Conservation (phyloP, 805 yeast species). For the Ogataea polymorpha region DNA sequence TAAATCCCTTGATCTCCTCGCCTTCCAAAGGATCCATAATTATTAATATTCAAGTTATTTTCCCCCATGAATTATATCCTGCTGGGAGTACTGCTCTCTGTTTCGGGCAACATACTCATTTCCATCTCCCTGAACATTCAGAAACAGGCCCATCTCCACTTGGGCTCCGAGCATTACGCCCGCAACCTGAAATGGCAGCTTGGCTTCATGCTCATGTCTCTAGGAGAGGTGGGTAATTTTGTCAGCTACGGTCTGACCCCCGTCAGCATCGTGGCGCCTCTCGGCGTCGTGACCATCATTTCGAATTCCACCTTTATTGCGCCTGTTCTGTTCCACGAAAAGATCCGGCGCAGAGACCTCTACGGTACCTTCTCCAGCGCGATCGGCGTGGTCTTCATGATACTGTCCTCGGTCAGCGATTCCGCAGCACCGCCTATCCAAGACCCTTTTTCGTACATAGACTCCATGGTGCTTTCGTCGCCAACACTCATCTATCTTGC, state of each 20-base stretch:
- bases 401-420: slow-evolving; percentile 34
- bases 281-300: slow-evolving; percentile 48
- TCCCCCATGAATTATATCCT: slow-evolving; percentile 6
- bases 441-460: slow-evolving; percentile 30
- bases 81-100: slow-evolving; percentile 26
- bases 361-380: slow-evolving; percentile 40
- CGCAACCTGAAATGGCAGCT: slow-evolving; percentile 35
- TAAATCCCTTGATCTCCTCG: slow-evolving; percentile 5
- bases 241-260: slow-evolving; percentile 49
- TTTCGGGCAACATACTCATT: slow-evolving; percentile 27
- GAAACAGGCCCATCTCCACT: slow-evolving; percentile 25
- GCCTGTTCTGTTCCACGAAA: slow-evolving; percentile 43
- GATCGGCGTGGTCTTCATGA: slow-evolving; percentile 40
- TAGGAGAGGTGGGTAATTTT: slow-evolving; percentile 47
- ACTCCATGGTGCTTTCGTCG: slow-evolving; percentile 26
- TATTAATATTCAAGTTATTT: background rate
- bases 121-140: slow-evolving; percentile 30
- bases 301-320: slow-evolving; percentile 45
- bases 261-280: slow-evolving; percentile 44
- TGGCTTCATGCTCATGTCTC: slow-evolving; percentile 40
- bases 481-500: slow-evolving; percentile 27
- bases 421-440: slow-evolving; percentile 11
- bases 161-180: slow-evolving; percentile 16
- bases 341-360: slow-evolving; percentile 32
- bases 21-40: slow-evolving; percentile 10